Evolutionary conservation across 1,139 yeast species (phyloP), one percentile per base, ranked within the genome.

Genomic region (Hyphopichia fennica): DNA sequence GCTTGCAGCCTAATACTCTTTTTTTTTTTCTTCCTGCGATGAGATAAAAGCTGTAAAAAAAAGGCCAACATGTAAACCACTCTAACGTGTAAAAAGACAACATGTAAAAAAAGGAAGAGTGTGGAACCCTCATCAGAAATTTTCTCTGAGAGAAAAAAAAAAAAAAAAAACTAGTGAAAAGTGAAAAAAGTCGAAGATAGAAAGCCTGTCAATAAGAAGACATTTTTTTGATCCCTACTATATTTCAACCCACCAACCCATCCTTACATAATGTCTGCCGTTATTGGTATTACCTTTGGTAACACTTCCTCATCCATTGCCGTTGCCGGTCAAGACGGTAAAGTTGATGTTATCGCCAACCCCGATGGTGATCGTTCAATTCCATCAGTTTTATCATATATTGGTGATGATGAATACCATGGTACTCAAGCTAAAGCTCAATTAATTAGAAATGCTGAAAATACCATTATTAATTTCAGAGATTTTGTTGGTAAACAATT

Each of bases 281-380:
- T 90, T 54, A 87, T 93, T 67, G 99, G 99, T 67, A 81, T 93
- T 63, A 84, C 97, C 41, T 91, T 93, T 65, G 99, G 99, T 66
- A 93, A 93, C 80, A 86, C 96, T 40, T 81, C 96, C 45, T 87
- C 98, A 37, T 87, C 98, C 50, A 90, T 93, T 65, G 97, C 98
- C 36, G 87, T 87, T 62, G 90, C 91, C 53, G 81, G 85, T 44
- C 70, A 75, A 60, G 97, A 91, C 56, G 96, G 96, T 45, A 88
- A 87, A 65, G 95, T 90, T 47, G 97, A 93, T 61, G 96, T 93
- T 51, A 93, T 93, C 65, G 99, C 99, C 55, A 93, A 93, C 80
- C 97, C 95, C 56, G 99, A 93, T 62, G 99, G 99, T 65, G 99
- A 95, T 70, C 90, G 99, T 73, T 80, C 95, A 48, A 93, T 93